A percentile compares a stretch with the other conserved stretches of the same genome.
Evolutionary conservation across 768 basidiomycete genomes (phyloP).

Genomic region (Tricholoma bakamatsutake): DNA sequence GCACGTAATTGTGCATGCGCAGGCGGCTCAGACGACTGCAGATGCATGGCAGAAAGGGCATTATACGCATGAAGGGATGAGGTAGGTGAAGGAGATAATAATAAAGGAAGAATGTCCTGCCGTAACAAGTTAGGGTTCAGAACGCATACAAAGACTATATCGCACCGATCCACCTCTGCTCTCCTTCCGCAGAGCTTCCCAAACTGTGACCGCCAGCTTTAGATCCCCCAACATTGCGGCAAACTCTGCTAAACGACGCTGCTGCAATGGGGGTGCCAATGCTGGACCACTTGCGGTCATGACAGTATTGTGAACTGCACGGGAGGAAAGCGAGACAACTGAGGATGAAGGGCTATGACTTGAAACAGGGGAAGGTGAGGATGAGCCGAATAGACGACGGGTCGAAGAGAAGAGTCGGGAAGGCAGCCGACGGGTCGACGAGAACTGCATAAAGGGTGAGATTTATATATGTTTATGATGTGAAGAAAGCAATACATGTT

Average conservation of each 20-base stretch:
- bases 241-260: slow-evolving; percentile 91
- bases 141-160: slow-evolving; percentile 8
- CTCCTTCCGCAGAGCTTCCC: slow-evolving; percentile 86
- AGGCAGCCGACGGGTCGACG: slow-evolving; percentile 71
- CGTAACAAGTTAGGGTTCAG: not conserved
- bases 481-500: slow-evolving; percentile 43
- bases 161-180: slow-evolving; percentile 81
- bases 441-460: slow-evolving; percentile 39
- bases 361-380: slow-evolving; percentile 41
- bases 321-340: slow-evolving; percentile 32
- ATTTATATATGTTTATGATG: not conserved
- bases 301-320: slow-evolving; percentile 30
- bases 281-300: slow-evolving; percentile 14
- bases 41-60: slow-evolving; percentile 46
- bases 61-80: slow-evolving; percentile 55
- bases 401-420: slow-evolving; percentile 85
- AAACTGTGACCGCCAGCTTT: slow-evolving; percentile 74
- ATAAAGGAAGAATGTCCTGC: slow-evolving; percentile 78
- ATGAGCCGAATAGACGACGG: slow-evolving; percentile 73
- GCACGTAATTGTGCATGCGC: slow-evolving; percentile 66
- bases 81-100: slow-evolving; percentile 62
- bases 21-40: slow-evolving; percentile 40
- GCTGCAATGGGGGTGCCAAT: slow-evolving; percentile 50
- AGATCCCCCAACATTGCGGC: slow-evolving; percentile 89
- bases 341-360: slow-evolving; percentile 34